A percentile compares a stretch with the other conserved stretches of the same genome.
These are phyloP conservation scores for Leishmania tarentolae DNA, from an alignment of 208 protist species.

Conservation along the genomic window DNA sequence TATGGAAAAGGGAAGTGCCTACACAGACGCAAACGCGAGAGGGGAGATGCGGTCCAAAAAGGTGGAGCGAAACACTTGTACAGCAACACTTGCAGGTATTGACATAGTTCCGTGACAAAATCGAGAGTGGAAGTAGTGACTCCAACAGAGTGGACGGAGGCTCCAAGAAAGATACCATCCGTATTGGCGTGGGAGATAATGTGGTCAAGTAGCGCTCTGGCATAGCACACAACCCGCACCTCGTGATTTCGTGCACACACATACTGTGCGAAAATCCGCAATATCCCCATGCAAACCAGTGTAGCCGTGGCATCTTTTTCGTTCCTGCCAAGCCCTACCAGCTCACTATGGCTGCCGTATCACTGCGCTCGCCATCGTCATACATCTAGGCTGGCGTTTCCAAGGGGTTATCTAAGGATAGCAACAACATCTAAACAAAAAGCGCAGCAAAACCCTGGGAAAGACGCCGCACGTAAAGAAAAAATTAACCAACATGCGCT, in stretches of 20 bases:
- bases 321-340: background rate
- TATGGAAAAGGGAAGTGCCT: background rate
- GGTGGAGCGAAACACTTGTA: conserved; percentile 21
- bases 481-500: background rate
- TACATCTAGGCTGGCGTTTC: background rate
- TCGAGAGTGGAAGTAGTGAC: background rate
- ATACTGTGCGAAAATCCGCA: background rate
- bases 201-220: background rate
- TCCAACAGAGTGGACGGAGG: background rate
- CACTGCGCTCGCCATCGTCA: background rate
- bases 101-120: background rate
- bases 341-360: background rate
- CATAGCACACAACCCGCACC: background rate
- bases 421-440: background rate
- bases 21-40: conserved; percentile 4
- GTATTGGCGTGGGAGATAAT: background rate
- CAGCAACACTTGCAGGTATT: background rate
- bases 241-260: background rate
- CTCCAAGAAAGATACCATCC: background rate
- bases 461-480: background rate
- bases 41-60: conserved; percentile 1
- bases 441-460: background rate
- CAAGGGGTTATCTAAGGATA: background rate
- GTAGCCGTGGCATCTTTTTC: background rate
- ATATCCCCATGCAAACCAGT: background rate